Conservation (phyloP, 805 yeast species). For the Scheffersomyces stipitis region DNA sequence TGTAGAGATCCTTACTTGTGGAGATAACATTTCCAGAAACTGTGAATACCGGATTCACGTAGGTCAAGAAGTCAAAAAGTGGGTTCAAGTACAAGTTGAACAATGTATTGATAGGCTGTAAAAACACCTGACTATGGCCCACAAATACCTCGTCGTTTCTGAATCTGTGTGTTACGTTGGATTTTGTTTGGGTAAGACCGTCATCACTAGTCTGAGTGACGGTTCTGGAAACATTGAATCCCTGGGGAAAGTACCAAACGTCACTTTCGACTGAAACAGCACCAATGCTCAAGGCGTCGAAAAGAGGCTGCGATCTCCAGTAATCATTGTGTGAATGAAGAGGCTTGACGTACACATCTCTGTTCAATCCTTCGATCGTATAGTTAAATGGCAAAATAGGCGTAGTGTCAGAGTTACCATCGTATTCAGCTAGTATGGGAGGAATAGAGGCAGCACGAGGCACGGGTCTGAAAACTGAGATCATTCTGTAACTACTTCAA, state of each 20-base stretch:
- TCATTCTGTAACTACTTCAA: constrained; percentile 10
- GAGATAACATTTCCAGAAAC: constrained; percentile 2
- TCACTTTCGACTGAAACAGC: constrained; percentile 66
- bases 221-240: constrained; percentile 29
- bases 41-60: constrained; percentile 41
- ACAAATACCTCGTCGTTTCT: constrained; percentile 47
- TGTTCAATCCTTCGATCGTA: constrained; percentile 26
- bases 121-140: constrained; percentile 56
- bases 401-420: constrained; percentile 10
- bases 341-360: constrained; percentile 40
- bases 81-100: constrained; percentile 53
- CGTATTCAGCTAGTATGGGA: constrained; percentile 2
- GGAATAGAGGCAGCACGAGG: constrained; percentile 2
- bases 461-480: constrained; percentile 13
- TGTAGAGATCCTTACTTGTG: constrained; percentile 15
- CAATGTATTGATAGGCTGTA: constrained; percentile 48
- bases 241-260: constrained; percentile 49
- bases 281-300: constrained; percentile 58
- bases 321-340: constrained; percentile 73
- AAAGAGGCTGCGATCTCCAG: constrained; percentile 57
- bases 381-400: constrained; percentile 20
- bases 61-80: constrained; percentile 45
- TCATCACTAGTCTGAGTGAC: constrained; percentile 19
- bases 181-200: constrained; percentile 3
- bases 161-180: constrained; percentile 15